A percentile compares a stretch with the other conserved stretches of the same genome.
Conservation (phyloP, 176 grass and related monocot genomes). For the Oryza glumipatula region DNA sequence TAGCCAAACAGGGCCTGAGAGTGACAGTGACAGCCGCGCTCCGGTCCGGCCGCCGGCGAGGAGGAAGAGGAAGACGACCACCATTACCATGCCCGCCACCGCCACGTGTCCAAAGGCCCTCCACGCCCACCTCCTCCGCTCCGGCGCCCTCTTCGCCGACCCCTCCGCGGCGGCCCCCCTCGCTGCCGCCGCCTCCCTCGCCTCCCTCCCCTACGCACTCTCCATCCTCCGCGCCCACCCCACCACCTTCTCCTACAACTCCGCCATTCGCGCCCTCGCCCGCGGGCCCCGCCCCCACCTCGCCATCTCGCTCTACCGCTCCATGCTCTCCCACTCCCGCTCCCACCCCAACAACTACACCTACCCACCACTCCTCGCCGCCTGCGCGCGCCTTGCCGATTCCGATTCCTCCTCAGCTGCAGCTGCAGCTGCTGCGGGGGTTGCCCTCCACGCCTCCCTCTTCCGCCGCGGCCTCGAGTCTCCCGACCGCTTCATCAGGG, state of each 20-base stretch:
- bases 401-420: neutral
- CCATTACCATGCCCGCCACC: neutral
- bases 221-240: slow-evolving; percentile 40
- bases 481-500: slow-evolving; percentile 42
- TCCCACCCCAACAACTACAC: slow-evolving; percentile 50
- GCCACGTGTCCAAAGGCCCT: slow-evolving; percentile 1
- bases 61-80: neutral
- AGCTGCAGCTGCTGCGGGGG: neutral
- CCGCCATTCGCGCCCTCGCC: slow-evolving; percentile 47
- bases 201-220: slow-evolving; percentile 46
- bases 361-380: slow-evolving; percentile 45
- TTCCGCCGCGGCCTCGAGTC: slow-evolving; percentile 36
- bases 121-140: slow-evolving; percentile 46
- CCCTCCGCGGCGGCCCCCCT: slow-evolving; percentile 33
- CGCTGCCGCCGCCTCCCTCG: slow-evolving; percentile 27
- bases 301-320: slow-evolving; percentile 38
- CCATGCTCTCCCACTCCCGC: slow-evolving; percentile 42
- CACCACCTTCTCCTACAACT: slow-evolving; percentile 46
- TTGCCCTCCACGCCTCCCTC: slow-evolving; percentile 46
- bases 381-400: slow-evolving; percentile 38
- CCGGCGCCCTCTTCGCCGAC: slow-evolving; percentile 37
- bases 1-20: too few species aligned
- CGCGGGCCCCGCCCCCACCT: slow-evolving; percentile 34
- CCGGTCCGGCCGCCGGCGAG: neutral
- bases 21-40: too few species aligned